A percentile compares a stretch with the other conserved stretches of the same genome.
phyloP scores from a whole-genome alignment of 257 asterid genomes.

The Nicotiana knightiana region DNA sequence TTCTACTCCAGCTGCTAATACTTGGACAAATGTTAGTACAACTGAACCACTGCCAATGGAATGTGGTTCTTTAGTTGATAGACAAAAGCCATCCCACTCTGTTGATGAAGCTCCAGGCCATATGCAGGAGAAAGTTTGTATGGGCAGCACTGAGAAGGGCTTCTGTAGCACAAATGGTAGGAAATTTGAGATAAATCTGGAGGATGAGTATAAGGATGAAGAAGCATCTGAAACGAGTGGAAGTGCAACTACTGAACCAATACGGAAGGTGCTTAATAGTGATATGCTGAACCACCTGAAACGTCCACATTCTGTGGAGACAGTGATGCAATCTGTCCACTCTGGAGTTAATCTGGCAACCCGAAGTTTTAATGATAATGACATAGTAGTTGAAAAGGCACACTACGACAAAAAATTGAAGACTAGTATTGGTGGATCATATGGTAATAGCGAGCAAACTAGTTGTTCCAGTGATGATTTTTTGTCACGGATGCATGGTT shows the following conservation, averaged over 20 bases:
- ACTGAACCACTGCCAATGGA: conserved; percentile 26
- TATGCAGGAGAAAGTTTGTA: conserved; percentile 15
- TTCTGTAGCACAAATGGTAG: background rate
- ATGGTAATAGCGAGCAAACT: conserved; percentile 19
- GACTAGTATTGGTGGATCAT: conserved; percentile 15
- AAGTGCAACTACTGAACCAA: conserved; percentile 3
- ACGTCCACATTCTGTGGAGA: conserved; percentile 14
- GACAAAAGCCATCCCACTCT: conserved; percentile 23
- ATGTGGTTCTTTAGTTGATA: conserved; percentile 22
- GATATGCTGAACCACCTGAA: conserved; percentile 26
- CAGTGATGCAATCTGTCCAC: conserved; percentile 5
- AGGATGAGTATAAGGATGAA: conserved; percentile 2
- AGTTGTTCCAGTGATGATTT: conserved; percentile 29
- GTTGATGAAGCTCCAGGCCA: conserved; percentile 18
- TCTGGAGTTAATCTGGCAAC: conserved; percentile 20
- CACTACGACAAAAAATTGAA: conserved; percentile 23
- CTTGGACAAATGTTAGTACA: conserved; percentile 16
- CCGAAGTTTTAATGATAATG: conserved; percentile 13
- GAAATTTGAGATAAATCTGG: conserved; percentile 1
- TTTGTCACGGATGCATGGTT: conserved; percentile 29
- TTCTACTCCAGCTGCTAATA: conserved; percentile 19
- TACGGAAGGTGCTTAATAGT: background rate
- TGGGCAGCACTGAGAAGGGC: conserved; percentile 18
- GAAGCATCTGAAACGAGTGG: conserved; percentile 8
- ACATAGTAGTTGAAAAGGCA: conserved; percentile 32